Evolutionary conservation across 306 rosid species (phyloP).

Genomic region (Vigna nakashimae): DNA sequence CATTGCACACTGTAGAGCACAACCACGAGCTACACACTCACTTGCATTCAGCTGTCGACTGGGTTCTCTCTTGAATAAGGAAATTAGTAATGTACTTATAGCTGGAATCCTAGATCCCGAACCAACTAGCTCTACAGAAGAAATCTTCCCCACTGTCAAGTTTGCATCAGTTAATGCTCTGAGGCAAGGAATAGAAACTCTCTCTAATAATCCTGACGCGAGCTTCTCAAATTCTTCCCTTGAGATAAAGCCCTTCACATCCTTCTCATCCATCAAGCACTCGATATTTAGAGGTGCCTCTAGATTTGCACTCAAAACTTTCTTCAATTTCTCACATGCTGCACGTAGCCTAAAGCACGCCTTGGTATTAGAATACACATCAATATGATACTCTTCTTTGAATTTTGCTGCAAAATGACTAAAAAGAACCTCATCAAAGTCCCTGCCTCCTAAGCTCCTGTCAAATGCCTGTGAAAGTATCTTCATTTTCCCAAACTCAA

Average conservation of each 20-base stretch:
- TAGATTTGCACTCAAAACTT: slow-evolving; percentile 91
- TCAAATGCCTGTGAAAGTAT: slow-evolving; percentile 84
- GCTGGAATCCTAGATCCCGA: slow-evolving; percentile 98
- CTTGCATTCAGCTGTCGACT: slow-evolving; percentile 91
- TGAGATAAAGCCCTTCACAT: slow-evolving; percentile 86
- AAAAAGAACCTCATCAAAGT: slow-evolving; percentile 92
- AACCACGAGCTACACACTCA: slow-evolving; percentile 99
- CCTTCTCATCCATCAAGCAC: slow-evolving; percentile 98
- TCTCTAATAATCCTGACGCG: slow-evolving; percentile 69
- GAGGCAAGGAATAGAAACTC: slow-evolving; percentile 73
- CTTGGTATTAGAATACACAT: slow-evolving; percentile 78
- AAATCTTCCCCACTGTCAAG: slow-evolving; percentile 64
- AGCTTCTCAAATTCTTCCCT: slow-evolving; percentile 96
- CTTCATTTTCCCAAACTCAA: slow-evolving; percentile 81
- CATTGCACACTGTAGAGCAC: slow-evolving; percentile 98
- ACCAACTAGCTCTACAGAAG: slow-evolving; percentile 93
- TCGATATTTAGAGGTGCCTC: slow-evolving; percentile 97
- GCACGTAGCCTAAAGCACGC: slow-evolving; percentile 79
- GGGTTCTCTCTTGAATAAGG: slow-evolving; percentile 78
- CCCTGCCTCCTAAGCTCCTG: slow-evolving; percentile 84
- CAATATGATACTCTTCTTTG: slow-evolving; percentile 72
- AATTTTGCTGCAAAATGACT: slow-evolving; percentile 78
- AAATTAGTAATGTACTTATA: slow-evolving; percentile 63
- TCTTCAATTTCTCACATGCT: slow-evolving; percentile 95
- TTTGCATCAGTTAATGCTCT: slow-evolving; percentile 75